Conservation (phyloP, 2,329 filamentous ascomycete species). For the Hymenoscyphus occultus region DNA sequence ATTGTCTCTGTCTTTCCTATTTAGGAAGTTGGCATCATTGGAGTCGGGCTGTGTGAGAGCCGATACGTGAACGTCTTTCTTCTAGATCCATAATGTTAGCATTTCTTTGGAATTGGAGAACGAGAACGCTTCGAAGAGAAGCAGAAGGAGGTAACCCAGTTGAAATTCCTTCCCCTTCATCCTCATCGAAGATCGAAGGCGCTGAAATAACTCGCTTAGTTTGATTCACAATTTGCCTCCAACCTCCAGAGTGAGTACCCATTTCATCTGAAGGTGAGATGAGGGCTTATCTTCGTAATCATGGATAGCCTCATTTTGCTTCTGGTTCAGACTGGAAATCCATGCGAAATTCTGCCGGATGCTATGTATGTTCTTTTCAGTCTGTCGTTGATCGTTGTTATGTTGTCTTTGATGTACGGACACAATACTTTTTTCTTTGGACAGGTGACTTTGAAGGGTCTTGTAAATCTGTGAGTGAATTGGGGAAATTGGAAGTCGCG, state of each 20-base stretch:
- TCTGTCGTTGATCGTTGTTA: too few species aligned
- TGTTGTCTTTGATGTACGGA: too few species aligned
- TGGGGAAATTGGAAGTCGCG: neutral
- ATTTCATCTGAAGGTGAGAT: neutral
- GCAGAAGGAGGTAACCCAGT: neutral
- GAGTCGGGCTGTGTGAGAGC: neutral
- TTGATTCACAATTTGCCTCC: neutral
- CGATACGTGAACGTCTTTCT: neutral
- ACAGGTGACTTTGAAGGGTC: neutral
- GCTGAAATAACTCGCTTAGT: neutral
- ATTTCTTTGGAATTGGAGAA: neutral
- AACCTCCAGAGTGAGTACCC: neutral
- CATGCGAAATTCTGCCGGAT: neutral
- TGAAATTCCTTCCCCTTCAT: neutral
- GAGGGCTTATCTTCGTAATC: neutral
- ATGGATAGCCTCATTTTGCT: slow-evolving; percentile 1
- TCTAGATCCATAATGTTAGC: neutral
- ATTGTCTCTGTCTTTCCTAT: neutral
- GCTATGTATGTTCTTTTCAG: neutral
- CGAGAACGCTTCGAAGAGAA: neutral
- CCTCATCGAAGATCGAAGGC: neutral
- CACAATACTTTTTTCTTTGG: neutral
- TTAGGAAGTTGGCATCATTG: slow-evolving; percentile 3
- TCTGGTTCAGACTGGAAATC: neutral
- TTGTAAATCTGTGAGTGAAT: neutral